Evolutionary conservation across 495 filamentous ascomycete genomes (phyloP).

Genomic region (Tricharina praecox): DNA sequence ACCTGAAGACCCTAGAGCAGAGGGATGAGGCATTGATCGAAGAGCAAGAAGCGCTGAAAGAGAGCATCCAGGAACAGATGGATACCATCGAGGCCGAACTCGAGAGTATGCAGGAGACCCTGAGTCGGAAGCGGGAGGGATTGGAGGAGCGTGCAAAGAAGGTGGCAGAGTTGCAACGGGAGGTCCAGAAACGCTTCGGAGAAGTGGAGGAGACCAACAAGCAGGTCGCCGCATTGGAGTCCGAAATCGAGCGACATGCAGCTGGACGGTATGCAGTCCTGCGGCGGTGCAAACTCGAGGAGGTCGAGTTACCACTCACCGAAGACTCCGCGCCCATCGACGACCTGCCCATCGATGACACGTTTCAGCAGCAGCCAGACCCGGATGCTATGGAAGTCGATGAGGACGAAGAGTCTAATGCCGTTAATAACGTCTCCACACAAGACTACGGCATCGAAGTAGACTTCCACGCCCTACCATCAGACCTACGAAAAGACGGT

Average conservation of each 20-base stretch:
- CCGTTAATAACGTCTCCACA: slow-evolving; percentile 36
- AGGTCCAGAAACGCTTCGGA: slow-evolving; percentile 68
- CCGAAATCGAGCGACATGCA: slow-evolving; percentile 64
- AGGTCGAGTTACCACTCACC: slow-evolving; percentile 68
- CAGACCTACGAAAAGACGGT: slow-evolving; percentile 44
- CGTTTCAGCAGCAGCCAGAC: slow-evolving; percentile 46
- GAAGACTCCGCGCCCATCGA: slow-evolving; percentile 60
- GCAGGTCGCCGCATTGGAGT: slow-evolving; percentile 59
- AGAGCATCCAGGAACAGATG: slow-evolving; percentile 51
- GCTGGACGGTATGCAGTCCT: slow-evolving; percentile 68
- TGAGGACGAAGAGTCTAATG: slow-evolving; percentile 37
- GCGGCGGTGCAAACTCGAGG: slow-evolving; percentile 80
- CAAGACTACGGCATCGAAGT: slow-evolving; percentile 88
- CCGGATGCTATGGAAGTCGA: slow-evolving; percentile 80
- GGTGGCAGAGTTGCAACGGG: slow-evolving; percentile 61
- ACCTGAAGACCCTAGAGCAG: slow-evolving; percentile 46
- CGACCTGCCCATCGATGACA: slow-evolving; percentile 71
- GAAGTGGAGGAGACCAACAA: slow-evolving; percentile 66
- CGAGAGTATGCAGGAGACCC: slow-evolving; percentile 52
- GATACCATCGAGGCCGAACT: slow-evolving; percentile 58
- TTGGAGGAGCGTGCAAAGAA: slow-evolving; percentile 54
- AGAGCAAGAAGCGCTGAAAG: slow-evolving; percentile 55
- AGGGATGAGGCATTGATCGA: slow-evolving; percentile 48
- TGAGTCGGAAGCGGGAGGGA: slow-evolving; percentile 48
- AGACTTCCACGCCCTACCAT: slow-evolving; percentile 72